Base-by-base conservation (phyloP, 2,329 filamentous ascomycete species). In the Colletotrichum tofieldiae region DNA sequence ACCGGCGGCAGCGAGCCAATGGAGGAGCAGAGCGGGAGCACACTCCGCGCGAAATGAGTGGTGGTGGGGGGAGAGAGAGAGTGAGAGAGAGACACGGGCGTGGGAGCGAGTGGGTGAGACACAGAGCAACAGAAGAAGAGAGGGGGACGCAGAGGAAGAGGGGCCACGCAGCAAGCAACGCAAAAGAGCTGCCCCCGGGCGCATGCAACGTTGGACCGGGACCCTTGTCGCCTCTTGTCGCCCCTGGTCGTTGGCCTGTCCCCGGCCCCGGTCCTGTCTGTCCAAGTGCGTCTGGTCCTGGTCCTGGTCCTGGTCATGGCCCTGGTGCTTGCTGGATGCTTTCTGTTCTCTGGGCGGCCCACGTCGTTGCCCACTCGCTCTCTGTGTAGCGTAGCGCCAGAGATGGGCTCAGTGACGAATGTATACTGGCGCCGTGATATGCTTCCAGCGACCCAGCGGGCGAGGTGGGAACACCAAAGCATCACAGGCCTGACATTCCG, bases 131-230 rank as follows among this genome's bases (percentile, higher is more conserved):
- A 39, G 54, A 41, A 20, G 39, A 12, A 54, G 14, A 39, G 49
- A 26, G 7, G 12, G 20, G 14, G 20, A 35, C 11, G 52, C 7
- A 35, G 67, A 45, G n/a, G 20, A 37, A 37, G 65, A 55, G 49
- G 26, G 8, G 39, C 67, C 49, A 65, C 8, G 29, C 23, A 51
- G 29, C 20, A 29, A n/a, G 29, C 51, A 20, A 20, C 23, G 26
- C 26, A 32, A 18, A 60, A 51, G 55, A 66, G 67, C 69, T 68
- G 58, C 69, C 51, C 16, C 9, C 8, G 32, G 62, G 56, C 67
- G 67, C 69, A 72, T 64, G 69, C 69, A 68, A 72, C 69, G 69
- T 72, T 68, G 65, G 65, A 72, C 69, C 52, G 52, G 69, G 65
- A 18, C 41, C 58, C 68, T n/a, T 63, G 60, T 52, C 45, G 35